These are phyloP conservation scores for Eucalyptus paniculata DNA, from an alignment of 345 rosid species.

Conservation along the genomic window DNA sequence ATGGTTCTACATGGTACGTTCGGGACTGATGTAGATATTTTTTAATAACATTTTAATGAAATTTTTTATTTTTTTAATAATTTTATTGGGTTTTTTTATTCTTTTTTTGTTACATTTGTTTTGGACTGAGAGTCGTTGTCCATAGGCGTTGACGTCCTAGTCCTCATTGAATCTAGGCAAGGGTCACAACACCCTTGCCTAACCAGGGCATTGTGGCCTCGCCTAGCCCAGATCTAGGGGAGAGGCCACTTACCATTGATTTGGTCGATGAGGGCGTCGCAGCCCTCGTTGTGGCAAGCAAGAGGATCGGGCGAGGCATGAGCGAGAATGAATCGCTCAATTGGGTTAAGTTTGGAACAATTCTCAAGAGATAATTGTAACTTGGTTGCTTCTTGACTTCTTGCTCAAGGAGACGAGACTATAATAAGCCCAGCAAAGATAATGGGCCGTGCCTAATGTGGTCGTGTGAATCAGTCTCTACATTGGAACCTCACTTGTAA, in stretches of 20 bases:
- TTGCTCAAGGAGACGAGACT: neutral
- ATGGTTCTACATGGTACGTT: fast-evolving
- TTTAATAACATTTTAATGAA: too few relatives aligned
- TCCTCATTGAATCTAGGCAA: too few relatives aligned
- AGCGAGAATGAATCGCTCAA: neutral
- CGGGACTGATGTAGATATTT: fast-evolving
- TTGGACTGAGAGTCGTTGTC: fast-evolving
- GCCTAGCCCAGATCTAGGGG: fast-evolving
- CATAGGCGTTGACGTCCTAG: fast-evolving
- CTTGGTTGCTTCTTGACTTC: neutral
- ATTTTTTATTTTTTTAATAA: too few relatives aligned
- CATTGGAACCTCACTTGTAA: neutral
- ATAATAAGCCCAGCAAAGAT: neutral
- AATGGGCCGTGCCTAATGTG: neutral
- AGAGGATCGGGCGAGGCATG: neutral
- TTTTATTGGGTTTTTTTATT: too few relatives aligned
- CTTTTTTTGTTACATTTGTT: too few relatives aligned
- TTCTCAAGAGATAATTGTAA: neutral
- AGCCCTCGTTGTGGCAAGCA: too few relatives aligned
- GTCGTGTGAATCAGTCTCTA: neutral
- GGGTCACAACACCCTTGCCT: neutral
- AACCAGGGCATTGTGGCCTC: fast-evolving
- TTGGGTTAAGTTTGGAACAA: neutral
- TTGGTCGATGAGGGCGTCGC: fast-evolving
- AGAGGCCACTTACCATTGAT: neutral